A percentile compares a stretch with the other conserved stretches of the same genome.
phyloP scores from a whole-genome alignment of 495 filamentous ascomycete species.

The Lasiosphaeriaceae sp. region DNA sequence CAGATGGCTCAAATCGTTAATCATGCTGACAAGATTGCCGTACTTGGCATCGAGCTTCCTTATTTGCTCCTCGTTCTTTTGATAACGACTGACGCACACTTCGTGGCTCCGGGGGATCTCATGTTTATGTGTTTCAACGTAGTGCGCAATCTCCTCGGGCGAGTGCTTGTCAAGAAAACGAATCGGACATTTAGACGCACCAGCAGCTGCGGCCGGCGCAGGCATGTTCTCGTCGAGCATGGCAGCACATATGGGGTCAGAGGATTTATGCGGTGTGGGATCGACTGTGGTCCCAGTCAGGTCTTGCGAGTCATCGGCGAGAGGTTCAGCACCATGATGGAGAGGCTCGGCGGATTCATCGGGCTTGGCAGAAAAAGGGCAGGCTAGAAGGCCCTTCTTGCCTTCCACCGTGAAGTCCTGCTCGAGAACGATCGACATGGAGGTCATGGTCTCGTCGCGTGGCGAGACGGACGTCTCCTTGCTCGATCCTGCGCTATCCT shows the following conservation, averaged over 20 bases:
- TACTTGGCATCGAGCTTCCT: conserved; percentile 87
- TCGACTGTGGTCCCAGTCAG: conserved; percentile 20
- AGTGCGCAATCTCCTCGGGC: conserved; percentile 83
- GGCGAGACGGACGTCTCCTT: conserved; percentile 38
- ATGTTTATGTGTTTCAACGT: conserved; percentile 89
- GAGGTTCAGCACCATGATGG: conserved; percentile 3
- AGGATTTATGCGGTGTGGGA: conserved; percentile 39
- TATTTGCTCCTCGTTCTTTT: conserved; percentile 76
- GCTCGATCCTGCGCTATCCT: conserved; percentile 32
- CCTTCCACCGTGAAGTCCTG: conserved; percentile 63
- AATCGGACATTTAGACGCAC: conserved; percentile 72
- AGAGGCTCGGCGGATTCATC: conserved; percentile 19
- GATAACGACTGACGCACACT: conserved; percentile 82
- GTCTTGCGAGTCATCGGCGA: conserved; percentile 22
- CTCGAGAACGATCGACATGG: conserved; percentile 54
- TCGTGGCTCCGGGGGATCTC: conserved; percentile 87
- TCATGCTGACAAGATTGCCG: conserved; percentile 84
- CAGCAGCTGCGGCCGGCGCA: conserved; percentile 44
- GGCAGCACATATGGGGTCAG: conserved; percentile 60
- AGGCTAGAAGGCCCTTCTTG: conserved; percentile 56
- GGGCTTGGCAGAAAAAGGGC: conserved; percentile 50
- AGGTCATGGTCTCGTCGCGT: conserved; percentile 36
- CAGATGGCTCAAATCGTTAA: conserved; percentile 75
- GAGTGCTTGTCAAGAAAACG: conserved; percentile 84
- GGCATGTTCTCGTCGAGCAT: conserved; percentile 52